Base-by-base conservation (phyloP, 345 rosid genomes). In the Rhodomyrtus tomentosa region DNA sequence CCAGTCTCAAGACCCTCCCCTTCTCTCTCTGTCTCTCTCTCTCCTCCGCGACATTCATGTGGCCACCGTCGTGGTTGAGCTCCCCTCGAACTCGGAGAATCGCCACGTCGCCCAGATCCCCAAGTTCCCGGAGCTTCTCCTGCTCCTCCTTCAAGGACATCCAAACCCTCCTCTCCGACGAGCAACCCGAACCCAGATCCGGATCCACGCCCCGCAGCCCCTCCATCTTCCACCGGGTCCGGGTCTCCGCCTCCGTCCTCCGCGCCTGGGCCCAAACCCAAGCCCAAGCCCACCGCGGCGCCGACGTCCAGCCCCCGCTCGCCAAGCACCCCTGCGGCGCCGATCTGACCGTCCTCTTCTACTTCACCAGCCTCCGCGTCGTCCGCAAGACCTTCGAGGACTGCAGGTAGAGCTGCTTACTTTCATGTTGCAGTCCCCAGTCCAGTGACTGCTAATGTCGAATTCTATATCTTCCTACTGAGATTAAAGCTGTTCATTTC, bases 331-430 rank as follows among this genome's bases (percentile, higher is more conserved):
- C 55, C 52, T 5, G 81, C 86, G 8, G n/a, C 80, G 10, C 92
- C 29, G 91, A 91, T 20, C 87, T 88, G 21, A 83, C 91, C 85
- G 84, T 96, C 62, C 88, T 93, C 40, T 52, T 96, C 53, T 95
- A 93, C 93, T 92, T 90, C 92, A 96, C 98, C 29, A 96, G 95
- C 88, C 98, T 96, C 53, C 91, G 91, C 11, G 89, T 96, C 20
- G 91, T 96, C 14, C 92, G 99, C 10, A 89, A 88, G 85, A 94
- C 98, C n/a, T 94, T 88, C 88, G 95, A 93, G 83, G 98, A 93
- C 84, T 68, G 79, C 79, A 68, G 76, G 79, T 68, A 68, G 79
- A 36, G 79, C 45, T 68, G 45, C 79, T 36, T 8, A 21, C 18
- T 68, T 10, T 68, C 2, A 36, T 21, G 22, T 68, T 36, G 76